Conservation (phyloP, 495 filamentous ascomycete genomes). For the Xylaria longipes region DNA sequence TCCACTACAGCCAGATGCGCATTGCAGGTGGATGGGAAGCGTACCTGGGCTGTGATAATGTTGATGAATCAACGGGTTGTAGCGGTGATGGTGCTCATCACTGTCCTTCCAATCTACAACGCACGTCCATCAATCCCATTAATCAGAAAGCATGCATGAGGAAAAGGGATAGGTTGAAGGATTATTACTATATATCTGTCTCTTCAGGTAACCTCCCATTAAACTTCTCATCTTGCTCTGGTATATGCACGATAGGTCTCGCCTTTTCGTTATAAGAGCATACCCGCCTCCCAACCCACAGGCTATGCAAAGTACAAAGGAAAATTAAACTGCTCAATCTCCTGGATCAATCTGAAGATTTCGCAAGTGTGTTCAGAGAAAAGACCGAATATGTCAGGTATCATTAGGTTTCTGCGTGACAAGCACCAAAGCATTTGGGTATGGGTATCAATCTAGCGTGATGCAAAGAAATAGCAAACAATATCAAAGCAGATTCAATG, state of each 20-base stretch:
- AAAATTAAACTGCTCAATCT: constrained; percentile 21
- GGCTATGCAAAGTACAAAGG: constrained; percentile 28
- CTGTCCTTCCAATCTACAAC: neutral
- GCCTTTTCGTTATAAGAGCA: constrained; percentile 17
- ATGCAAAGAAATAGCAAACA: constrained; percentile 37
- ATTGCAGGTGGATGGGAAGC: neutral
- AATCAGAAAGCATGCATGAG: neutral
- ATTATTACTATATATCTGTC: constrained; percentile 22
- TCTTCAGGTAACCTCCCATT: constrained; percentile 6
- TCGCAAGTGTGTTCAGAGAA: neutral
- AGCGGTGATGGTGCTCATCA: neutral
- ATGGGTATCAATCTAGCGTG: constrained; percentile 45
- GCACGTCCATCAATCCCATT: neutral
- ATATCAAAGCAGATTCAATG: constrained; percentile 40
- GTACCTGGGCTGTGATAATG: neutral
- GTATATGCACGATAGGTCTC: constrained; percentile 16
- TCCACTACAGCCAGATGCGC: constrained; percentile 1
- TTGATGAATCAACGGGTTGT: neutral
- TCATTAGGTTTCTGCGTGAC: constrained; percentile 33
- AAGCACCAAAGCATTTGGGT: constrained; percentile 25
- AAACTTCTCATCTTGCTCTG: constrained; percentile 10
- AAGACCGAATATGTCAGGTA: constrained; percentile 25
- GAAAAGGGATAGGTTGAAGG: neutral
- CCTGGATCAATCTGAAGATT: constrained; percentile 12
- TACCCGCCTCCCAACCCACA: neutral